phyloP scores from a whole-genome alignment of 192 early-diverging fungal species.

The Coemansia sp. region DNA sequence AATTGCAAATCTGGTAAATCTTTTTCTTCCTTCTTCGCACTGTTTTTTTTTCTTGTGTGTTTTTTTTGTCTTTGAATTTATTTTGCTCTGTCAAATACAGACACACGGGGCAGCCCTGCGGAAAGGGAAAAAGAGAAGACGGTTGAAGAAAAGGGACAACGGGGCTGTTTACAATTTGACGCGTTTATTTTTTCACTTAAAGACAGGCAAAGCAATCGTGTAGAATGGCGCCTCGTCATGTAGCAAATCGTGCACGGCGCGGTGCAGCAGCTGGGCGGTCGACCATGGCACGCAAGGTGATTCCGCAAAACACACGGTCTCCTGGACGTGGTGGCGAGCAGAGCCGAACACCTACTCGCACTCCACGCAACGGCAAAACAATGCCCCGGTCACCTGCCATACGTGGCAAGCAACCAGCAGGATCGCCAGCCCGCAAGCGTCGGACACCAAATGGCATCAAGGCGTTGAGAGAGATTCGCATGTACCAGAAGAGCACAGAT shows the following conservation, averaged over 20 bases:
- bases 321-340: constrained; percentile 1
- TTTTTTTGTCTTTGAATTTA: constrained; percentile 8
- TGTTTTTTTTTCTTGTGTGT: not conserved
- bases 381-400: constrained; percentile 10
- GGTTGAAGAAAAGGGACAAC: constrained; percentile 5
- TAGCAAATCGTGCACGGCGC: constrained; percentile 32
- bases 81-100: not conserved
- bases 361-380: constrained; percentile 26
- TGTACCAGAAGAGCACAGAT: constrained; percentile 79
- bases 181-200: not conserved
- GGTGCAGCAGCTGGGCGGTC: constrained; percentile 20
- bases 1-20: constrained; percentile 3
- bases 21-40: constrained; percentile 1
- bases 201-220: not conserved
- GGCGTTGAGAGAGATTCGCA: constrained; percentile 80
- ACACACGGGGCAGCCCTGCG: not conserved
- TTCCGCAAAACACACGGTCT: constrained; percentile 8
- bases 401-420: not conserved
- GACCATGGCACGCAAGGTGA: constrained; percentile 33
- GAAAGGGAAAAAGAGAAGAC: too few relatives aligned
- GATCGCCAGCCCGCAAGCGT: constrained; percentile 32
- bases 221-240: constrained; percentile 16
- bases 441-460: constrained; percentile 60
- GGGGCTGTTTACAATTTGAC: constrained; percentile 4
- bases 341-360: constrained; percentile 13